phyloP scores from a whole-genome alignment of 2,329 filamentous ascomycete species.

The Orbilia ellipsospora region DNA sequence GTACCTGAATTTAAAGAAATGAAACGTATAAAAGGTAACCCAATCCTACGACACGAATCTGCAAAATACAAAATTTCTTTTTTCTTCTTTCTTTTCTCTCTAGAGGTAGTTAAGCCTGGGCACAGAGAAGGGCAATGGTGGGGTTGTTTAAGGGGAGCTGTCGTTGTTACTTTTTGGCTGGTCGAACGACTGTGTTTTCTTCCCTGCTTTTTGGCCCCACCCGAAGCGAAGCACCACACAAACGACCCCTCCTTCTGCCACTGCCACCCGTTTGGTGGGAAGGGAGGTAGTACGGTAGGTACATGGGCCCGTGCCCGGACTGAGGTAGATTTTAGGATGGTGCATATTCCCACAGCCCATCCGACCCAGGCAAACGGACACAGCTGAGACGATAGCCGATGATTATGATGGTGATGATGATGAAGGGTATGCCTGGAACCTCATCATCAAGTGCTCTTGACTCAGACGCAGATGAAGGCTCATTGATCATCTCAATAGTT shows the following conservation, averaged over 20 bases:
- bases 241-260: slow-evolving; percentile 1
- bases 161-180: slow-evolving; percentile 50
- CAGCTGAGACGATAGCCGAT: neutral
- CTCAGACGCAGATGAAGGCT: no score
- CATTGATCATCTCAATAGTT: no score
- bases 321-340: slow-evolving; percentile 48
- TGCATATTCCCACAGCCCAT: slow-evolving; percentile 33
- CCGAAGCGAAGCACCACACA: neutral
- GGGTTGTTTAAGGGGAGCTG: slow-evolving; percentile 52
- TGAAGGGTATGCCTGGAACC: neutral
- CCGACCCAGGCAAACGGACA: slow-evolving; percentile 2
- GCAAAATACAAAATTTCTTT: slow-evolving; percentile 18
- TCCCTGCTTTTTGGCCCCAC: slow-evolving; percentile 42
- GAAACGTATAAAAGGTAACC: slow-evolving; percentile 46
- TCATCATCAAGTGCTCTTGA: no score
- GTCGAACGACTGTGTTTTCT: slow-evolving; percentile 55
- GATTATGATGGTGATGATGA: neutral
- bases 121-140: slow-evolving; percentile 33
- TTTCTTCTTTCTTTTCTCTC: no score
- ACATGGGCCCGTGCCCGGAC: slow-evolving; percentile 1
- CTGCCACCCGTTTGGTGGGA: no score
- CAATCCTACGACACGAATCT: slow-evolving; percentile 53
- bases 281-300: no score
- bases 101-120: neutral
- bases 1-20: slow-evolving; percentile 32